Base-by-base conservation (phyloP, 2,329 filamentous ascomycete genomes). In the Daldinia eschscholtzii region DNA sequence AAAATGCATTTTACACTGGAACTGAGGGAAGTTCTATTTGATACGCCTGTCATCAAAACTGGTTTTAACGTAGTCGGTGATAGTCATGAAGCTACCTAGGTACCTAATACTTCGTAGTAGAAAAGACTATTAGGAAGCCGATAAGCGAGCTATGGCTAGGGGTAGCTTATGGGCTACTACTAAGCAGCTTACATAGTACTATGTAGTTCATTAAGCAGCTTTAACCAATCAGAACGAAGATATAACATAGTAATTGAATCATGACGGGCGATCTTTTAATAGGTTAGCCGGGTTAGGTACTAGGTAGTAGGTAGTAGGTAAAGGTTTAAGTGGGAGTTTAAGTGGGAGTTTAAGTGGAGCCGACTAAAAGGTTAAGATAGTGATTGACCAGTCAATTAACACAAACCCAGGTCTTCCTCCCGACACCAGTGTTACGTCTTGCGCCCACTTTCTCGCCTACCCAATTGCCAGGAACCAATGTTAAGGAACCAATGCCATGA, bases 241-340 rank as follows among this genome's bases (percentile, higher is more conserved):
- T n/a, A n/a, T n/a, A n/a, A n/a, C n/a, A n/a, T n/a, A n/a, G n/a
- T n/a, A n/a, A n/a, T n/a, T 66, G 70, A 68, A 62, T 68, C 70
- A 68, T 72, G 65, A 37, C 10, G 15, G 41, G n/a, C 57, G 57
- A 66, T 61, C 64, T 30, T 61, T 33, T 23, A 33, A n/a, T n/a
- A n/a, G n/a, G n/a, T n/a, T n/a, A n/a, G n/a, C n/a, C 4, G 4
- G 30, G 30, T 33, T 33, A 33, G 30, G 30, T 10, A 33, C 2
- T 33, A 33, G 30, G 30, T 10, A 23, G 20, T 23, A 23, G 20
- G 20, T 23, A 23, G 1, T 23, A 23, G 20, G 20, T 23, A 23
- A 23, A 23, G 20, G 20, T 23, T 23, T 23, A 23, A 23, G 10
- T 39, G 30, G 30, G 7, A 37, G 10, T 15, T 12, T 15, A 33